Conservation (phyloP, 768 basidiomycete species). For the Neoboletus brunneissimus region DNA sequence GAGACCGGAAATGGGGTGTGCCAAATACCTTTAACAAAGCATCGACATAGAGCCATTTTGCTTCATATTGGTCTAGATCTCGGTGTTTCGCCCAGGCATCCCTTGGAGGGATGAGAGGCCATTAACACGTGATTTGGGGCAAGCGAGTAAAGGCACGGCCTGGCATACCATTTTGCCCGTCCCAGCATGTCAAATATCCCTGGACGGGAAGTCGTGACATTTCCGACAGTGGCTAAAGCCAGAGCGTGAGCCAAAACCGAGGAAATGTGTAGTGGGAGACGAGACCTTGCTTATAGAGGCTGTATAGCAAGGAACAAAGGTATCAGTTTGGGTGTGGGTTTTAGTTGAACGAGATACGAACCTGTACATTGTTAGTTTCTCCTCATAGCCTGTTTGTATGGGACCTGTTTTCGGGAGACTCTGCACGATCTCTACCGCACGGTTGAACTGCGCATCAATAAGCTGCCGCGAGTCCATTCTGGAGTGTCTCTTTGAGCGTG, state of each 20-base stretch:
- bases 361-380: slow-evolving; percentile 94
- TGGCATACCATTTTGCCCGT: slow-evolving; percentile 82
- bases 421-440: slow-evolving; percentile 94
- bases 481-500: neutral
- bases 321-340: slow-evolving; percentile 5
- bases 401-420: slow-evolving; percentile 89
- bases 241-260: slow-evolving; percentile 1
- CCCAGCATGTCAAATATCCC: slow-evolving; percentile 90
- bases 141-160: neutral
- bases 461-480: slow-evolving; percentile 62
- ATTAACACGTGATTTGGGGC: slow-evolving; percentile 23
- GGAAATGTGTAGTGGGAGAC: neutral
- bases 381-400: slow-evolving; percentile 94
- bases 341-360: slow-evolving; percentile 30
- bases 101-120: slow-evolving; percentile 41
- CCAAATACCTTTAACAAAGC: slow-evolving; percentile 71
- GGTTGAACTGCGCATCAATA: slow-evolving; percentile 84
- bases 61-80: slow-evolving; percentile 72
- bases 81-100: slow-evolving; percentile 95
- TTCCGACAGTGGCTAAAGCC: slow-evolving; percentile 78
- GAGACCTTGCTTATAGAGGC: slow-evolving; percentile 91
- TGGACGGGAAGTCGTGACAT: slow-evolving; percentile 75
- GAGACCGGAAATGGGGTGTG: neutral
- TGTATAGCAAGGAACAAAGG: slow-evolving; percentile 28
- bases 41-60: slow-evolving; percentile 88